Conservation (phyloP, 352 stramenopile species). For the Pythium vanterpoolii region DNA sequence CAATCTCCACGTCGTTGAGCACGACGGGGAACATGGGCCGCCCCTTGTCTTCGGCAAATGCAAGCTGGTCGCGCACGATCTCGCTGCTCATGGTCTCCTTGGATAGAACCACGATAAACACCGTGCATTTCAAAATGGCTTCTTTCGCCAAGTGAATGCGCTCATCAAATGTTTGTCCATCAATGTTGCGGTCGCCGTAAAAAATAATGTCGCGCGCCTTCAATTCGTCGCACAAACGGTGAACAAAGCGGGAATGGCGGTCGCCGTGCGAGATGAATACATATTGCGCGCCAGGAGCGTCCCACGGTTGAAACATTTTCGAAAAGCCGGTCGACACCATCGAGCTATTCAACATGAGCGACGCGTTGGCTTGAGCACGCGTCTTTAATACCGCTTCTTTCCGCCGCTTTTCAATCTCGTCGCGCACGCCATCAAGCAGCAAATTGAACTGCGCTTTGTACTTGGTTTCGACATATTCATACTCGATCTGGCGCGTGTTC, state of each 20-base stretch:
- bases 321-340: slow-evolving; percentile 42
- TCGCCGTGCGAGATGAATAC: slow-evolving; percentile 81
- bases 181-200: slow-evolving; percentile 64
- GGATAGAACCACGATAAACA: slow-evolving; percentile 77
- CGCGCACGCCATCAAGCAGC: slow-evolving; percentile 73
- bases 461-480: slow-evolving; percentile 70
- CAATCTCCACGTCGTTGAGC: slow-evolving; percentile 72
- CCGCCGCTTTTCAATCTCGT: slow-evolving; percentile 80
- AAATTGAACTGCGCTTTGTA: slow-evolving; percentile 74
- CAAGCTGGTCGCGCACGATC: slow-evolving; percentile 78
- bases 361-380: slow-evolving; percentile 29
- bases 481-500: slow-evolving; percentile 72
- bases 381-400: slow-evolving; percentile 41
- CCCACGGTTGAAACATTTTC: slow-evolving; percentile 58
- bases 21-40: slow-evolving; percentile 78
- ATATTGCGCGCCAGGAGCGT: slow-evolving; percentile 48
- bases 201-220: slow-evolving; percentile 47
- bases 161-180: slow-evolving; percentile 59
- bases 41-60: slow-evolving; percentile 81
- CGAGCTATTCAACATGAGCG: slow-evolving; percentile 23
- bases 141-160: slow-evolving; percentile 78
- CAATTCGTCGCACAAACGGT: slow-evolving; percentile 60
- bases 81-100: slow-evolving; percentile 65
- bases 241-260: slow-evolving; percentile 65
- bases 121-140: slow-evolving; percentile 73